Evolutionary conservation across 2,329 filamentous ascomycete species (phyloP).

Genomic region (Zymoseptoria passerinii): DNA sequence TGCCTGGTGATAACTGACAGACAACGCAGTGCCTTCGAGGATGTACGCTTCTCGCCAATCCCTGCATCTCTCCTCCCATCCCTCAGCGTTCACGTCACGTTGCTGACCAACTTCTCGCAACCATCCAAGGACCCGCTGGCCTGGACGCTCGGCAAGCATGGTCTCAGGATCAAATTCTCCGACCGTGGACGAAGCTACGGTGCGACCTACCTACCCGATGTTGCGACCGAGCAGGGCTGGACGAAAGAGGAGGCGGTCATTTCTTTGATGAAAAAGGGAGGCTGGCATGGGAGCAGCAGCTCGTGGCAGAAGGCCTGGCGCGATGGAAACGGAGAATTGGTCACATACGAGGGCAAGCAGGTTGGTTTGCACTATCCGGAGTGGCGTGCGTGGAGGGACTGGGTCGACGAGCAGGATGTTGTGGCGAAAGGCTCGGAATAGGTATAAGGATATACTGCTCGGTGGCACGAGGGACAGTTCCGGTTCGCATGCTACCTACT

Average conservation of each 20-base stretch:
- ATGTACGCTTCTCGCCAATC: slow-evolving; percentile 54
- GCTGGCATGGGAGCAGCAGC: slow-evolving; percentile 60
- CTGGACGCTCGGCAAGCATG: slow-evolving; percentile 81
- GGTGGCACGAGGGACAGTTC: background rate
- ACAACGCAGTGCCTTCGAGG: slow-evolving; percentile 50
- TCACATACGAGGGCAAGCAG: slow-evolving; percentile 81
- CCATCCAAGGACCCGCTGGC: slow-evolving; percentile 59
- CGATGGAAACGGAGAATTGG: slow-evolving; percentile 63
- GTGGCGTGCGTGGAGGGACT: slow-evolving; percentile 72
- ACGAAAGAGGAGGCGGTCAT: slow-evolving; percentile 83
- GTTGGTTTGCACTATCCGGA: slow-evolving; percentile 61
- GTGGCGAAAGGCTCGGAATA: background rate
- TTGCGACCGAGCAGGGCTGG: slow-evolving; percentile 90
- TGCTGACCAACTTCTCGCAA: slow-evolving; percentile 58
- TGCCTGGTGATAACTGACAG: slow-evolving; percentile 2
- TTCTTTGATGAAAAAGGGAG: slow-evolving; percentile 88
- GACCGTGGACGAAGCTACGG: slow-evolving; percentile 65
- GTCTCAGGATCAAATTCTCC: slow-evolving; percentile 77
- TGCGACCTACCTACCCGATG: slow-evolving; percentile 85
- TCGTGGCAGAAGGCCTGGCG: slow-evolving; percentile 55
- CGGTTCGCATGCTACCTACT: no score
- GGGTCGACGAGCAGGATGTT: slow-evolving; percentile 43
- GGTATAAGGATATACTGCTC: background rate
- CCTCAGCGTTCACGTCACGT: slow-evolving; percentile 65
- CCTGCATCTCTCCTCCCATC: slow-evolving; percentile 58